A percentile compares a stretch with the other conserved stretches of the same genome.
Evolutionary conservation across 2,329 filamentous ascomycete genomes (phyloP).

Genomic region (Botrytis medusae): DNA sequence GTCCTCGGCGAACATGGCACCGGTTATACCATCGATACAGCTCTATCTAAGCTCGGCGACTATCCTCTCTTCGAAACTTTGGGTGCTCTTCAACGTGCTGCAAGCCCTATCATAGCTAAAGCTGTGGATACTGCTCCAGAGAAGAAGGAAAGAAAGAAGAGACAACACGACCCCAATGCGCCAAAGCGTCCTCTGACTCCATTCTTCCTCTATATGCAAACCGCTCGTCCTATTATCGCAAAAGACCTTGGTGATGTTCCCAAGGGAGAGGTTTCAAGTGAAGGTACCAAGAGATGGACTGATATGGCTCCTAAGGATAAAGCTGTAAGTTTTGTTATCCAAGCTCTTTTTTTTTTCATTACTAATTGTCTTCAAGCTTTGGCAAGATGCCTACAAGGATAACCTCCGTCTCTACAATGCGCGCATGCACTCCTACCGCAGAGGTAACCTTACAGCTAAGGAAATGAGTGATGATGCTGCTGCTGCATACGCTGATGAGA

Average conservation of each 20-base stretch:
- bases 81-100: slow-evolving; percentile 39
- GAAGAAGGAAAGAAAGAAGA: slow-evolving; percentile 89
- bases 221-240: slow-evolving; percentile 79
- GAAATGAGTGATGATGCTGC: slow-evolving; percentile 63
- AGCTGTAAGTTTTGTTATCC: slow-evolving; percentile 44
- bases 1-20: slow-evolving; percentile 64
- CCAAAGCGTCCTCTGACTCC: slow-evolving; percentile 92
- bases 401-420: slow-evolving; percentile 66
- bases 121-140: slow-evolving; percentile 55
- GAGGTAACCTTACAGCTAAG: slow-evolving; percentile 57
- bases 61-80: slow-evolving; percentile 42
- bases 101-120: slow-evolving; percentile 42
- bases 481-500: slow-evolving; percentile 58
- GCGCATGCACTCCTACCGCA: slow-evolving; percentile 64
- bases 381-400: slow-evolving; percentile 67
- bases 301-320: slow-evolving; percentile 75
- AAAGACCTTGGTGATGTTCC: slow-evolving; percentile 73
- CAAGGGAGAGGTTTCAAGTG: slow-evolving; percentile 83
- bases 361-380: slow-evolving; percentile 40
- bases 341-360: background rate
- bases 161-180: slow-evolving; percentile 84
- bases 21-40: slow-evolving; percentile 47
- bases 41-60: slow-evolving; percentile 48
- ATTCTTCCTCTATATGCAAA: slow-evolving; percentile 93
- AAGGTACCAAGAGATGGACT: slow-evolving; percentile 84